Evolutionary conservation across 441 rosid genomes (phyloP).

Genomic region (Geranium incanum): DNA sequence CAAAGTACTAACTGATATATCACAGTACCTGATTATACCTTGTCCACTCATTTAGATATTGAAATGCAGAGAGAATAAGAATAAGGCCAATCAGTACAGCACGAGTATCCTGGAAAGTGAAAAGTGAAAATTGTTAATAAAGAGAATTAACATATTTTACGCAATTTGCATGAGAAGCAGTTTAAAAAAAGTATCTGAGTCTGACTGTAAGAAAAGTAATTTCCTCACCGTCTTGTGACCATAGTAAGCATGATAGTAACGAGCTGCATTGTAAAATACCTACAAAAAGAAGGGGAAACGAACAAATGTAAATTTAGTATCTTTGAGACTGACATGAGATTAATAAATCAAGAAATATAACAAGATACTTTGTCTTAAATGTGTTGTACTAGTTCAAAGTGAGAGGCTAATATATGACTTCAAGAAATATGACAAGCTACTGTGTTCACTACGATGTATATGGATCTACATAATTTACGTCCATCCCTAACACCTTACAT

Average conservation of each 20-base stretch:
- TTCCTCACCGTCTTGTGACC: slow-evolving; percentile 83
- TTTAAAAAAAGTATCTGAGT: background rate
- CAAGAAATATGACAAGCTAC: too few relatives aligned
- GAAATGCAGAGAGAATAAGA: slow-evolving; percentile 72
- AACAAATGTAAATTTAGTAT: background rate
- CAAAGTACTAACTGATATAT: slow-evolving; percentile 7
- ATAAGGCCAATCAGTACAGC: slow-evolving; percentile 80
- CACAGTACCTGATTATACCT: slow-evolving; percentile 74
- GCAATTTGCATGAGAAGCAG: slow-evolving; percentile 5
- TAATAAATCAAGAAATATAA: background rate
- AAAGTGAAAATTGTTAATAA: slow-evolving; percentile 1
- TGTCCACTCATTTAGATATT: slow-evolving; percentile 67
- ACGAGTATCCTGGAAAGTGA: slow-evolving; percentile 64
- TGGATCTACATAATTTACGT: too few relatives aligned
- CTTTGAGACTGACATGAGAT: background rate
- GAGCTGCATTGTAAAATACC: slow-evolving; percentile 90
- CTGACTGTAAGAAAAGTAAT: background rate
- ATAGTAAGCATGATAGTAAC: slow-evolving; percentile 76
- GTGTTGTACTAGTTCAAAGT: background rate
- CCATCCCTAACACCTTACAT: too few relatives aligned
- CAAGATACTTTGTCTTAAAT: background rate
- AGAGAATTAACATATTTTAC: background rate
- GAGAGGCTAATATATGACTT: too few relatives aligned
- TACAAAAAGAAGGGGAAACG: slow-evolving; percentile 11
- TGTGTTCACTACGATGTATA: too few relatives aligned